Conservation (phyloP, 176 grass and related monocot genomes). For the Calamus simplicifolius region DNA sequence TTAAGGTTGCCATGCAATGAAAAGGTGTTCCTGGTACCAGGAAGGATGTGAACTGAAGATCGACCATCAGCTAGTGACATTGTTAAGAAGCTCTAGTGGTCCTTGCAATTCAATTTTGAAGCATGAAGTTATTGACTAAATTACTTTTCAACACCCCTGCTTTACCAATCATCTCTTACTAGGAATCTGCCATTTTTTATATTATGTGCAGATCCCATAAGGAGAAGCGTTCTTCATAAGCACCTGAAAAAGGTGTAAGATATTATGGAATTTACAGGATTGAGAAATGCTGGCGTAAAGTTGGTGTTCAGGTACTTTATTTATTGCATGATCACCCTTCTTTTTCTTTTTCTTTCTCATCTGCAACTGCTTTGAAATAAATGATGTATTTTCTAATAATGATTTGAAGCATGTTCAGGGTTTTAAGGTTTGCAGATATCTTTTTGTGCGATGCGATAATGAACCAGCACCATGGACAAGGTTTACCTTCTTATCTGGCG, state of each 20-base stretch:
- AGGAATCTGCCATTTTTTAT: too few relatives aligned
- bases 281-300: conserved; percentile 94
- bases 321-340: too few relatives aligned
- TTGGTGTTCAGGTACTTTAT: conserved; percentile 56
- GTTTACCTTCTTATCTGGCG: conserved; percentile 16
- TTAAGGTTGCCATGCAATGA: too few relatives aligned
- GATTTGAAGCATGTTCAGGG: conserved; percentile 34
- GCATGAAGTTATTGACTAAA: too few relatives aligned
- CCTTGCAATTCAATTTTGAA: too few relatives aligned
- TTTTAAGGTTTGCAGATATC: conserved; percentile 88
- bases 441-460: conserved; percentile 90
- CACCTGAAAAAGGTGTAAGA: conserved; percentile 69
- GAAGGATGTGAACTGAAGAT: too few relatives aligned
- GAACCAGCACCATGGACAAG: conserved; percentile 95
- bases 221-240: conserved; percentile 91
- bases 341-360: too few relatives aligned
- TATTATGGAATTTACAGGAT: conserved; percentile 88
- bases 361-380: neutral
- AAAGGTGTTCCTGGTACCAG: too few relatives aligned
- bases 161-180: too few relatives aligned
- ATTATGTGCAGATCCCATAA: conserved; percentile 55
- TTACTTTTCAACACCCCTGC: too few relatives aligned
- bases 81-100: too few relatives aligned
- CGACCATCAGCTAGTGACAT: too few relatives aligned
- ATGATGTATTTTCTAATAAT: neutral